phyloP scores from a whole-genome alignment of 1,139 yeast genomes.

The Yamadazyma sp. region DNA sequence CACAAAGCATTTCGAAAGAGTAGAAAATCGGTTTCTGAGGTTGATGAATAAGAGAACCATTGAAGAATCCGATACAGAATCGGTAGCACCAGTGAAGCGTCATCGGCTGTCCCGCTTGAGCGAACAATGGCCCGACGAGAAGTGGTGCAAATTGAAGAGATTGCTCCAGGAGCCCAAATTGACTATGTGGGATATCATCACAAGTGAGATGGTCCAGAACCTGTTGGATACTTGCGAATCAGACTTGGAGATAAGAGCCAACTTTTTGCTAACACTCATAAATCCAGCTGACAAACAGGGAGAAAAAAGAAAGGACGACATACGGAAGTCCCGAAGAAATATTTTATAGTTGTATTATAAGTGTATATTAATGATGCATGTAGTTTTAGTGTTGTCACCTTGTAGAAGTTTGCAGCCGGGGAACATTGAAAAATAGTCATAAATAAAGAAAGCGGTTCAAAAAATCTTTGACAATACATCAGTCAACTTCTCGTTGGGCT shows the following conservation, averaged over 20 bases:
- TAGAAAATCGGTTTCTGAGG: conserved; percentile 19
- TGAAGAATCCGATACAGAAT: conserved; percentile 5
- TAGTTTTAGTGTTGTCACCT: not conserved
- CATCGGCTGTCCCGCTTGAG: conserved; percentile 6
- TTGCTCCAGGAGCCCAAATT: conserved; percentile 20
- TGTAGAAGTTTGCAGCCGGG: not conserved
- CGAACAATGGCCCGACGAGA: conserved; percentile 22
- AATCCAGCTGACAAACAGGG: not conserved
- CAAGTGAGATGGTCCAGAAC: conserved; percentile 21
- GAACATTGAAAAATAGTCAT: not conserved
- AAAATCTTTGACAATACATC: conserved; percentile 44
- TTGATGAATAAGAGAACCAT: conserved; percentile 12
- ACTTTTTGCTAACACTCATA: conserved; percentile 18
- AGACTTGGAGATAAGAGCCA: conserved; percentile 25
- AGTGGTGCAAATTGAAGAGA: conserved; percentile 26
- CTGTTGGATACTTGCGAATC: conserved; percentile 18
- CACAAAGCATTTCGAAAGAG: conserved; percentile 16
- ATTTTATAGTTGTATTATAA: not conserved
- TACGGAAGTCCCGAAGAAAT: not conserved
- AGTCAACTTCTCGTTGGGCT: conserved; percentile 43
- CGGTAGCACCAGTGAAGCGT: conserved; percentile 6
- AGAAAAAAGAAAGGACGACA: not conserved
- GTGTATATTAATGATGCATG: conserved; percentile 1
- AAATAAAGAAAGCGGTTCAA: conserved; percentile 9
- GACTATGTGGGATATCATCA: conserved; percentile 21